These are phyloP conservation scores for Tolypocladium endophyticum DNA, from an alignment of 2,329 filamentous ascomycete genomes.

Conservation along the genomic window DNA sequence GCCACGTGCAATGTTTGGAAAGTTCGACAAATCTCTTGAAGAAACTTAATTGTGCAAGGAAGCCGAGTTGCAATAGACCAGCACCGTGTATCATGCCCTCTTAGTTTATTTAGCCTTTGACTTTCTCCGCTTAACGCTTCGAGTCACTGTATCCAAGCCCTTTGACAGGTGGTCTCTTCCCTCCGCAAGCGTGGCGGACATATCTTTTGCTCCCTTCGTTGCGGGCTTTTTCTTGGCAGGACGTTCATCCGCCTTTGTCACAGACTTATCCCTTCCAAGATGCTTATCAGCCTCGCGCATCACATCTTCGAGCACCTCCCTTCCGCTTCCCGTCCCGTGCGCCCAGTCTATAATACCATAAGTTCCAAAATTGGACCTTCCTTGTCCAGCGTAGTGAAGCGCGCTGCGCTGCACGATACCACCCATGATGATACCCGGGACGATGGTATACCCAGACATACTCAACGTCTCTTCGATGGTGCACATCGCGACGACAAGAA, in stretches of 20 bases:
- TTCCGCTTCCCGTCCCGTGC: not conserved
- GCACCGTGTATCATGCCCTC: not conserved
- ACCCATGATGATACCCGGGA: constrained; percentile 42
- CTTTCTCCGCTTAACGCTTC: not conserved
- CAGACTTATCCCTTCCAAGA: not conserved
- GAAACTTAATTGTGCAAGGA: no score
- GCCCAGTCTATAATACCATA: not conserved
- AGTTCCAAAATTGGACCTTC: not conserved
- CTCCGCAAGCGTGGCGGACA: not conserved
- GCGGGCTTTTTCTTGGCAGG: not conserved
- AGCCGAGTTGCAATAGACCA: no score
- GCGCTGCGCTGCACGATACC: constrained; percentile 34
- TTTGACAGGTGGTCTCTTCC: not conserved
- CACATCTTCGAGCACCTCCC: not conserved
- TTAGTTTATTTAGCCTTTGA: not conserved
- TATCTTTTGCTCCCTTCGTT: not conserved
- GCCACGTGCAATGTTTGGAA: no score
- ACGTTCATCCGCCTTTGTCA: not conserved
- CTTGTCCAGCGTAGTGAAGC: constrained; percentile 11
- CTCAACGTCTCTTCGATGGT: constrained; percentile 58
- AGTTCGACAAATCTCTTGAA: no score
- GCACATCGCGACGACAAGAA: constrained; percentile 50
- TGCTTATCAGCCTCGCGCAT: not conserved
- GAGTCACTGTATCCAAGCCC: not conserved
- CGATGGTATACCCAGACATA: constrained; percentile 55